Base-by-base conservation (phyloP, 495 filamentous ascomycete species). In the Annulohypoxylon nitens region DNA sequence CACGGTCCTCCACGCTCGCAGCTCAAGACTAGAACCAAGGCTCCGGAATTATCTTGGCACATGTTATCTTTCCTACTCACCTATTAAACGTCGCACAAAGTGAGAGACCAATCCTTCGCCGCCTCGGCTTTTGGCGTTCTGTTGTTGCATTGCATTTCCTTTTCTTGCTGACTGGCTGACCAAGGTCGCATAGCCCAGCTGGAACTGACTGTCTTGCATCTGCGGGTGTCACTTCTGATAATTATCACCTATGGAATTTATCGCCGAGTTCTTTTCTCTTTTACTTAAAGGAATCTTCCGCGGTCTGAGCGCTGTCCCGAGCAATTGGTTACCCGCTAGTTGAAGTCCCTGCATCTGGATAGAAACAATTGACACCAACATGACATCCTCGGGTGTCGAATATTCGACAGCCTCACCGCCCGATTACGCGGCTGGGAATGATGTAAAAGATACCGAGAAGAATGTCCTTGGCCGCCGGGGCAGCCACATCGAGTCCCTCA, bases 201-300 rank as follows among this genome's bases (percentile, higher is more conserved):
- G 25, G 34, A 33, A 57, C 37, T 58, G 39, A 57, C 37, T 58
- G 37, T 62, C 41, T 65, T 66, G 55, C 47, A 59, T 18, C 51
- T 8, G 55, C 64, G 50, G 54, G 23, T 64, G 10, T 41, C 55
- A 53, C 20, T 34, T 67, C 34, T 54, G 25, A 39, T 7, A 58
- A 25, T 41, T 55, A 62, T 48, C 61, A 33, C 60, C 51, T 64
- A 84, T 83, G 81, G 73, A 67, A 48, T 84, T 83, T 71, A 76
- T 78, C 18, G 73, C 78, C 66, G 78, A 83, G 51, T 84, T 84
- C 71, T 84, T 83, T 64, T 82, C 76, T 50, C 81, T 84, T 53
- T 74, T 84, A 41, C 81, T 83, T 48, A 83, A 83, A 71, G 72
- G 67, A 67, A 64, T 73, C 33, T 70, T 73, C 62, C 25, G 64